These are phyloP conservation scores for Globisporangium okanoganense DNA, from an alignment of 352 stramenopile species.

Conservation along the genomic window DNA sequence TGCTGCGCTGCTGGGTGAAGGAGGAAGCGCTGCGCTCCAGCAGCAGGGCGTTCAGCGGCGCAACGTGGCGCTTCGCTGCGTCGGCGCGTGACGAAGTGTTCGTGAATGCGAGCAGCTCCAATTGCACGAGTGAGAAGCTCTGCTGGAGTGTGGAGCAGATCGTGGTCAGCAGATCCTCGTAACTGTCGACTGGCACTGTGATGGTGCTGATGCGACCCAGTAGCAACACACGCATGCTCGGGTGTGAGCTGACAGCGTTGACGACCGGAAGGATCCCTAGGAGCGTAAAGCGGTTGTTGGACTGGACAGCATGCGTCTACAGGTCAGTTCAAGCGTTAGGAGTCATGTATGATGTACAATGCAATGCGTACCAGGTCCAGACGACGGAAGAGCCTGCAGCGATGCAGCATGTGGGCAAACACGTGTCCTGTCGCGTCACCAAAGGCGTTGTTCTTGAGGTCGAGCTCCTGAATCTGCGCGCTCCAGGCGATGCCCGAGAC, in stretches of 20 bases:
- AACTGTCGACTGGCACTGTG: background rate
- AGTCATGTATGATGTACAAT: background rate
- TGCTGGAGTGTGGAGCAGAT: slow-evolving; percentile 15
- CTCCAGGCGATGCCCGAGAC: slow-evolving; percentile 39
- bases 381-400: slow-evolving; percentile 23
- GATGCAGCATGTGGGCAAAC: slow-evolving; percentile 29
- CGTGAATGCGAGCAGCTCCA: slow-evolving; percentile 22
- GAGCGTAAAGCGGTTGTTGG: slow-evolving; percentile 29
- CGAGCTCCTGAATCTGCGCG: slow-evolving; percentile 27
- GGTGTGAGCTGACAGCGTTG: slow-evolving; percentile 14
- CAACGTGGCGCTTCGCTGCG: slow-evolving; percentile 12
- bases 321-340: background rate
- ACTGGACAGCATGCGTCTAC: slow-evolving; percentile 19
- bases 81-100: background rate
- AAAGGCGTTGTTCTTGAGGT: slow-evolving; percentile 33
- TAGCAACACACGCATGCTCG: slow-evolving; percentile 22
- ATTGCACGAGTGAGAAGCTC: slow-evolving; percentile 25
- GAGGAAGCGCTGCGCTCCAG: background rate
- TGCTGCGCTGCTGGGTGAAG: slow-evolving; percentile 11
- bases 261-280: slow-evolving; percentile 23
- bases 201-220: slow-evolving; percentile 25
- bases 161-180: slow-evolving; percentile 10
- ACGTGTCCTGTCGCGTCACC: slow-evolving; percentile 25
- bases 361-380: slow-evolving; percentile 35
- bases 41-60: slow-evolving; percentile 18